A percentile compares a stretch with the other conserved stretches of the same genome.
Evolutionary conservation across 768 basidiomycete species (phyloP).

Genomic region (Gyrodon lividus): DNA sequence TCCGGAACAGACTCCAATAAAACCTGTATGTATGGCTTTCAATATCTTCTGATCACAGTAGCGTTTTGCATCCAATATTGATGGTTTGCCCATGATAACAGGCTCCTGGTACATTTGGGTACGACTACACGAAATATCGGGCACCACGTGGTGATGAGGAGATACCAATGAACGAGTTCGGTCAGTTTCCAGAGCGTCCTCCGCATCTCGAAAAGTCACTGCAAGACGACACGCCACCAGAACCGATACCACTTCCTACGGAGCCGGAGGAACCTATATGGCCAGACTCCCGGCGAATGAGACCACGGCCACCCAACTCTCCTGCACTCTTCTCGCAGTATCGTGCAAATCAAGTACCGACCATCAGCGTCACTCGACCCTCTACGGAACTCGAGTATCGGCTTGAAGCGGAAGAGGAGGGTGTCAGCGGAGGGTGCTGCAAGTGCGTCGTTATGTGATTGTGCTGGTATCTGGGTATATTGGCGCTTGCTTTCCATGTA

Average conservation of each 20-base stretch:
- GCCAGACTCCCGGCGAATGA: conserved; percentile 13
- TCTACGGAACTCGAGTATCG: conserved; percentile 30
- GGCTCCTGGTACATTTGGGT: conserved; percentile 86
- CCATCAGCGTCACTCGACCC: conserved; percentile 30
- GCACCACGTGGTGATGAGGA: conserved; percentile 42
- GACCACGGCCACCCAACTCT: conserved; percentile 41
- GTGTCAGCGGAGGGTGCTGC: conserved; percentile 61
- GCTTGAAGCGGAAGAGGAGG: conserved; percentile 39
- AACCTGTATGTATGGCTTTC: conserved; percentile 51
- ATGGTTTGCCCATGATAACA: conserved; percentile 1
- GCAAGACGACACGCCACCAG: background rate
- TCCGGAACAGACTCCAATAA: conserved; percentile 37
- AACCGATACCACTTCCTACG: conserved; percentile 24
- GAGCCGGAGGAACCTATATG: conserved; percentile 31
- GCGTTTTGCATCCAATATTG: background rate
- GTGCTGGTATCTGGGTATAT: conserved; percentile 15
- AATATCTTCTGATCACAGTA: background rate
- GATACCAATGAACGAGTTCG: conserved; percentile 71
- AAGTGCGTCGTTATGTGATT: conserved; percentile 84
- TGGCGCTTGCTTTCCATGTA: conserved; percentile 19
- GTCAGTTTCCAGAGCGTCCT: conserved; percentile 35
- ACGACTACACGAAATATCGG: conserved; percentile 69
- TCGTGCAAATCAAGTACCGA: conserved; percentile 28
- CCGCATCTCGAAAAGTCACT: conserved; percentile 14
- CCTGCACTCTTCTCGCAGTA: conserved; percentile 70